These are phyloP conservation scores for Dittrichia graveolens DNA, from an alignment of 129 eudicot genomes.

Conservation along the genomic window DNA sequence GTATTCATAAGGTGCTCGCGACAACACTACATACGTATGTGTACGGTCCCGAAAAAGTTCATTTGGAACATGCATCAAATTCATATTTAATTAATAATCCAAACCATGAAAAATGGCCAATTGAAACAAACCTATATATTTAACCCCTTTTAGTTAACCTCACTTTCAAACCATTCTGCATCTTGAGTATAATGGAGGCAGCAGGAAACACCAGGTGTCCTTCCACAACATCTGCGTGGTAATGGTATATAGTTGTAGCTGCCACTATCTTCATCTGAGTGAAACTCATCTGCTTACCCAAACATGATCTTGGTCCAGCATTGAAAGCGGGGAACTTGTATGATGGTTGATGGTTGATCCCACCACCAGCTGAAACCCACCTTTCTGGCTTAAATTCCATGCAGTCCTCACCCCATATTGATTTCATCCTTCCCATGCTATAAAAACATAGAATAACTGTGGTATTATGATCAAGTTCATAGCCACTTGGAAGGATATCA, in stretches of 20 bases:
- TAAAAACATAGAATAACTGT: slow-evolving; percentile 34
- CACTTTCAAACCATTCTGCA: slow-evolving; percentile 49
- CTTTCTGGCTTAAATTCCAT: slow-evolving; percentile 53
- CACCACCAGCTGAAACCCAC: slow-evolving; percentile 34
- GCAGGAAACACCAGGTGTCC: slow-evolving; percentile 35
- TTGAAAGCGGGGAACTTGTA: slow-evolving; percentile 39
- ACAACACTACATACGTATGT: too few species aligned
- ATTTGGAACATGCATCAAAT: too few species aligned
- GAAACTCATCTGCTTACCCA: slow-evolving; percentile 42
- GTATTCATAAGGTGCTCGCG: too few species aligned
- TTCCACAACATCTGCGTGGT: slow-evolving; percentile 20
- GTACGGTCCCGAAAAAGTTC: too few species aligned
- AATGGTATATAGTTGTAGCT: slow-evolving; percentile 37
- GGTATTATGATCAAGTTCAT: slow-evolving; percentile 20
- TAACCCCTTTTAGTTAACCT: slow-evolving; percentile 24
- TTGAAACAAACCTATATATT: too few species aligned
- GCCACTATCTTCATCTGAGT: slow-evolving; percentile 45
- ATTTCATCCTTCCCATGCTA: slow-evolving; percentile 47
- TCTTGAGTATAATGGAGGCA: slow-evolving; percentile 33
- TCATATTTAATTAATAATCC: too few species aligned
- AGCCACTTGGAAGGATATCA: slow-evolving; percentile 51
- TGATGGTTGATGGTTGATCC: slow-evolving; percentile 34
- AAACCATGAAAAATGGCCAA: too few species aligned
- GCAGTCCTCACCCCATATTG: slow-evolving; percentile 50
- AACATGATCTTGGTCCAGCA: slow-evolving; percentile 50